phyloP scores from a whole-genome alignment of 2,329 filamentous ascomycete genomes.

The Pleurostoma richardsiae region DNA sequence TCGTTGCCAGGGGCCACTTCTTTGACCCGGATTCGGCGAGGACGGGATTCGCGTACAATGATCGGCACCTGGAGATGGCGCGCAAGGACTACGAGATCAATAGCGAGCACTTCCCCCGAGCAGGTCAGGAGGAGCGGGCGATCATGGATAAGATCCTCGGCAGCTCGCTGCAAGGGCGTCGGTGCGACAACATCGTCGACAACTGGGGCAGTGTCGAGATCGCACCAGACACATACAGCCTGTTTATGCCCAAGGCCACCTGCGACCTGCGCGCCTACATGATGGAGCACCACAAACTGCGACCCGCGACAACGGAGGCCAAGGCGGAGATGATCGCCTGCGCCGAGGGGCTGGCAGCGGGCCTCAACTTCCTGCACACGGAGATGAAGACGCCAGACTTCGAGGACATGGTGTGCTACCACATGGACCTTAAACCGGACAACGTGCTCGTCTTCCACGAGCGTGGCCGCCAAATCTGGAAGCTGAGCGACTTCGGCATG shows the following conservation, averaged over 20 bases:
- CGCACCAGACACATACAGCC: constrained; percentile 23
- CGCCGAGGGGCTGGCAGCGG: constrained; percentile 24
- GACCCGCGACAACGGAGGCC: constrained; percentile 11
- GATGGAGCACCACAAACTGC: constrained; percentile 12
- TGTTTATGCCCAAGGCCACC: constrained; percentile 32
- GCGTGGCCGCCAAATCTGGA: constrained; percentile 22
- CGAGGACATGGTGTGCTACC: constrained; percentile 28
- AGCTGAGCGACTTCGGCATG: constrained; percentile 35
- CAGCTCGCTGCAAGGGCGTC: constrained; percentile 13
- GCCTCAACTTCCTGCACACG: constrained; percentile 30
- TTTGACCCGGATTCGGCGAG: constrained; percentile 8
- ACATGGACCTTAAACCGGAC: constrained; percentile 32
- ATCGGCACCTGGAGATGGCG: constrained; percentile 18
- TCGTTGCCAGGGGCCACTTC: constrained; percentile 28
- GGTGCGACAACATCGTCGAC: constrained; percentile 27
- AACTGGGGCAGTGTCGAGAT: constrained; percentile 27
- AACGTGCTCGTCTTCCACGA: constrained; percentile 26
- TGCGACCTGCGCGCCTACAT: constrained; percentile 31
- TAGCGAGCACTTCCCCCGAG: constrained; percentile 6
- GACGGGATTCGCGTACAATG: constrained; percentile 9
- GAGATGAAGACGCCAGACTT: constrained; percentile 18
- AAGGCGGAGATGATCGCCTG: constrained; percentile 19
- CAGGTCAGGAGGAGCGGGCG: constrained; percentile 18
- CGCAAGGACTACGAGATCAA: constrained; percentile 29
- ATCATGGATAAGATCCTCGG: constrained; percentile 27